phyloP scores from a whole-genome alignment of 2,329 filamentous ascomycete genomes.

The Aspergillus pseudotamarii region DNA sequence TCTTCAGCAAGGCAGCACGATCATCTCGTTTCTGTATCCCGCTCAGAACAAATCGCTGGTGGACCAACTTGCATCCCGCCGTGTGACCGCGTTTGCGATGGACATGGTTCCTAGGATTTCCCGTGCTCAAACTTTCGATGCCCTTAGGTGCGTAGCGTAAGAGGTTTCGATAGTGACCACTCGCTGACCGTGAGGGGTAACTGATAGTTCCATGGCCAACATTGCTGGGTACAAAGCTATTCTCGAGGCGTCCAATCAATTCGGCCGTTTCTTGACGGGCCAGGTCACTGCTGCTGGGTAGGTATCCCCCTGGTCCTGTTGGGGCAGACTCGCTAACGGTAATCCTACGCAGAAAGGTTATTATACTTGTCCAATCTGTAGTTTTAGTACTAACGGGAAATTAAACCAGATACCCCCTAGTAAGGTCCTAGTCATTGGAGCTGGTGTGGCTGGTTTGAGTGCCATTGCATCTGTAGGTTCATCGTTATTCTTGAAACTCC shows the following conservation, averaged over 20 bases:
- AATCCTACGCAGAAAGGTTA: constrained; percentile 28
- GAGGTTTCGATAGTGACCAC: not conserved
- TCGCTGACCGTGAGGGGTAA: not conserved
- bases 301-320: constrained; percentile 17
- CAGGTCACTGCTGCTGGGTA: constrained; percentile 85
- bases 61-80: constrained; percentile 69
- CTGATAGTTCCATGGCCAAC: constrained; percentile 81
- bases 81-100: constrained; percentile 83
- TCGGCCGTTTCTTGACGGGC: constrained; percentile 84
- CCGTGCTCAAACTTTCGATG: constrained; percentile 84
- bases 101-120: constrained; percentile 91
- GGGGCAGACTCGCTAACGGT: constrained; percentile 27
- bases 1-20: constrained; percentile 69
- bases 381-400: constrained; percentile 5
- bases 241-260: constrained; percentile 84
- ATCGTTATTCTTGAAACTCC: not conserved
- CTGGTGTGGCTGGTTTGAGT: constrained; percentile 84
- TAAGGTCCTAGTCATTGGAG: constrained; percentile 88
- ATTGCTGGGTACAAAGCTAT: constrained; percentile 94
- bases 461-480: constrained; percentile 73
- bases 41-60: constrained; percentile 77
- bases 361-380: not conserved
- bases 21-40: constrained; percentile 84
- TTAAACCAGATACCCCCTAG: constrained; percentile 74
- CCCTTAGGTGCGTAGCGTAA: constrained; percentile 54